Evolutionary conservation across 495 filamentous ascomycete species (phyloP).

Genomic region (Lasiosphaeris hirsuta): DNA sequence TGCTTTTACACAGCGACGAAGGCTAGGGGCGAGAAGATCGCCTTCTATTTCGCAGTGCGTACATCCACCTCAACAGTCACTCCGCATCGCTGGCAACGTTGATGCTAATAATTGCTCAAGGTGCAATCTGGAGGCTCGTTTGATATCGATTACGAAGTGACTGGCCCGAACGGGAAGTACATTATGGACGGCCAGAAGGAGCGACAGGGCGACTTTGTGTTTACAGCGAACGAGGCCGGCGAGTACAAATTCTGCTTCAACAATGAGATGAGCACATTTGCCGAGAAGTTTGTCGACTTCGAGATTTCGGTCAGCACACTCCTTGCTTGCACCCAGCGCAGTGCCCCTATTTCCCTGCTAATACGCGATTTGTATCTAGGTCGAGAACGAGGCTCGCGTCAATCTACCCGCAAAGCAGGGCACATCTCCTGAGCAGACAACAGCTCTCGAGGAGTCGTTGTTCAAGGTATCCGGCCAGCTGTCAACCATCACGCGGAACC

Average conservation of each 20-base stretch:
- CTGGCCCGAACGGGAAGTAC: constrained; percentile 74
- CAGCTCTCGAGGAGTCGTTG: constrained; percentile 88
- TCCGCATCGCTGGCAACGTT: not conserved
- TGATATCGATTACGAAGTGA: constrained; percentile 90
- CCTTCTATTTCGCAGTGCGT: constrained; percentile 96
- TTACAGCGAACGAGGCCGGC: constrained; percentile 88
- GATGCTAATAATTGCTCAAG: constrained; percentile 40
- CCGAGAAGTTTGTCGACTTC: constrained; percentile 98
- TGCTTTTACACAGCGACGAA: constrained; percentile 88
- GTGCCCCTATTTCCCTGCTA: constrained; percentile 12
- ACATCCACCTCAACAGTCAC: constrained; percentile 6
- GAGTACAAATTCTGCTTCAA: constrained; percentile 98
- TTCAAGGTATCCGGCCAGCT: constrained; percentile 91
- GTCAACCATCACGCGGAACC: constrained; percentile 94
- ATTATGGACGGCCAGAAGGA: constrained; percentile 89
- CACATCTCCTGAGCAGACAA: constrained; percentile 85
- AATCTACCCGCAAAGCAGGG: constrained; percentile 88
- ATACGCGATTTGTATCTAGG: constrained; percentile 48
- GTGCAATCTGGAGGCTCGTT: constrained; percentile 96
- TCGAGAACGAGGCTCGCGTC: constrained; percentile 88
- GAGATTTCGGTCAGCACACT: constrained; percentile 77
- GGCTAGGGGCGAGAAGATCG: constrained; percentile 76
- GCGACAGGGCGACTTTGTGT: constrained; percentile 96
- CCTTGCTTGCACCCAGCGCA: not conserved
- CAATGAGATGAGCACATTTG: constrained; percentile 96